These are phyloP conservation scores for Artemisia argyi DNA, from an alignment of 129 eudicot species.

Conservation along the genomic window DNA sequence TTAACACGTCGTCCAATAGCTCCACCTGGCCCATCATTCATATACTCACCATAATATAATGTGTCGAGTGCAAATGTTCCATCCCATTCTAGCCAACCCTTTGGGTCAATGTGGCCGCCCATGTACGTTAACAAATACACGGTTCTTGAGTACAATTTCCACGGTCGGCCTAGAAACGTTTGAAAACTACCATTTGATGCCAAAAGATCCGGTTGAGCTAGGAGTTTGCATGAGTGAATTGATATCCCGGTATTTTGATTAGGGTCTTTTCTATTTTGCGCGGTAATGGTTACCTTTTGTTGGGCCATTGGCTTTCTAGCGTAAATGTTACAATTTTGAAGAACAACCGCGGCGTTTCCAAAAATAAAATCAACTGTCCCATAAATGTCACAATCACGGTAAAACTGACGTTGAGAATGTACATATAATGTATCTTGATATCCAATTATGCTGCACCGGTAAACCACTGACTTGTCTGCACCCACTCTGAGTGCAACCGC, in stretches of 20 bases:
- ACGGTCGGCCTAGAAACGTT: constrained; percentile 57
- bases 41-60: constrained; percentile 44
- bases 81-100: constrained; percentile 53
- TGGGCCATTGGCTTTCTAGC: constrained; percentile 48
- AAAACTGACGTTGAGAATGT: constrained; percentile 47
- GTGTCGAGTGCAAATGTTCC: constrained; percentile 45
- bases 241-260: constrained; percentile 59
- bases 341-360: constrained; percentile 45
- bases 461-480: constrained; percentile 45
- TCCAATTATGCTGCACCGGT: constrained; percentile 42
- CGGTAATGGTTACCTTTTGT: constrained; percentile 46
- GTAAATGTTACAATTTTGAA: constrained; percentile 42
- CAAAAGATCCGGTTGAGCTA: constrained; percentile 41
- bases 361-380: constrained; percentile 55
- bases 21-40: constrained; percentile 45
- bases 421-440: constrained; percentile 51
- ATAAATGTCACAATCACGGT: constrained; percentile 41
- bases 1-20: constrained; percentile 35
- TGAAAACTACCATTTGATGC: constrained; percentile 29
- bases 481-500: constrained; percentile 48
- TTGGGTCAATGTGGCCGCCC: constrained; percentile 44
- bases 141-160: constrained; percentile 47
- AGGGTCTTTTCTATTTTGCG: constrained; percentile 60
- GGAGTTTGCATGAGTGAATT: constrained; percentile 42
- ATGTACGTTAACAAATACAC: constrained; percentile 44